A percentile compares a stretch with the other conserved stretches of the same genome.
Conservation (phyloP, 495 filamentous ascomycete species). For the Acidiella bohemica region DNA sequence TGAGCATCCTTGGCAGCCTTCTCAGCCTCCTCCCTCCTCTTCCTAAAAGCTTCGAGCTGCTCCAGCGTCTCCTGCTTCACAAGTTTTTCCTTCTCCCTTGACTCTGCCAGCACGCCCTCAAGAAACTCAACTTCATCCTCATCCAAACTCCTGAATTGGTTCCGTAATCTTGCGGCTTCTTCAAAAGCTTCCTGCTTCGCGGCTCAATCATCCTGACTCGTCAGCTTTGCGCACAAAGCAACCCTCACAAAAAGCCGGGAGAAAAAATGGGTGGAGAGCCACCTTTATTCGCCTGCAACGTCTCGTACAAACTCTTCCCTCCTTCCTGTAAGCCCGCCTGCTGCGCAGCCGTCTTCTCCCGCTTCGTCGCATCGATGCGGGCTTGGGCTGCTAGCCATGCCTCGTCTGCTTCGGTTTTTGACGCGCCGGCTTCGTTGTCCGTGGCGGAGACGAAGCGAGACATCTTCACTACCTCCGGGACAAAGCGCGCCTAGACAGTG, state of each 20-base stretch:
- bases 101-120: constrained; percentile 59
- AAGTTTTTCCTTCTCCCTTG: constrained; percentile 54
- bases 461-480: no score
- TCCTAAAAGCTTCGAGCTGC: constrained; percentile 54
- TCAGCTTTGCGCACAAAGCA: constrained; percentile 28
- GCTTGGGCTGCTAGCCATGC: constrained; percentile 66
- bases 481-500: no score
- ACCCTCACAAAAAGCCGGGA: no score
- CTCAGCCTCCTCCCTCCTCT: constrained; percentile 56
- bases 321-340: constrained; percentile 38
- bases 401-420: constrained; percentile 44
- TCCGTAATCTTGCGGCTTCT: constrained; percentile 60
- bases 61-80: constrained; percentile 62
- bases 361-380: constrained; percentile 57
- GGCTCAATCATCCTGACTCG: constrained; percentile 46
- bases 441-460: constrained; percentile 88
- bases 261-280: constrained; percentile 5
- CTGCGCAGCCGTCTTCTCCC: constrained; percentile 30
- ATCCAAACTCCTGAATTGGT: constrained; percentile 88
- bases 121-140: constrained; percentile 91
- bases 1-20: constrained; percentile 33
- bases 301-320: constrained; percentile 69
- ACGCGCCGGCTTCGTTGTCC: constrained; percentile 42
- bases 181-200: constrained; percentile 96
- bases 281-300: constrained; percentile 93